Evolutionary conservation across 192 early-diverging fungal species (phyloP).

Genomic region (Borealophlyctis nickersoniae): DNA sequence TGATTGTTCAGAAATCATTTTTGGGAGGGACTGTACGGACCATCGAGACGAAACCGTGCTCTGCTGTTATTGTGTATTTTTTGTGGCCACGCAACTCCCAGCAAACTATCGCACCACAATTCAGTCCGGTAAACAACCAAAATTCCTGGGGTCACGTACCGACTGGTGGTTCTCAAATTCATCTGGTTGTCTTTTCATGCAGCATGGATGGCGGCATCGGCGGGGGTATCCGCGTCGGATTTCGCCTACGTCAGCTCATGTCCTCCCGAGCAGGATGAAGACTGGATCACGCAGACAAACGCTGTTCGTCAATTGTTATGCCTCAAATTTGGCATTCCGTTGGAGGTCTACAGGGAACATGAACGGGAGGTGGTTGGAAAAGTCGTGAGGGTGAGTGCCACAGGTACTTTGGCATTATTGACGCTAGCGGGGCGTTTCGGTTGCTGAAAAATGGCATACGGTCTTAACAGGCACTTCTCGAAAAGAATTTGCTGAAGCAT

Average conservation of each 20-base stretch:
- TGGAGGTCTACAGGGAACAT: not conserved
- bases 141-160: not conserved
- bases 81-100: not conserved
- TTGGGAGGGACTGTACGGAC: not conserved
- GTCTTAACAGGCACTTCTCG: not conserved
- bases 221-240: not conserved
- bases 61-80: not conserved
- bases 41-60: not conserved
- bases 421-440: not conserved
- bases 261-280: not conserved
- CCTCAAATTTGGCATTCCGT: not conserved
- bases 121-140: not conserved
- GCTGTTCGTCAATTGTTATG: not conserved
- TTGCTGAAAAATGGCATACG: not conserved
- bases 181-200: not conserved
- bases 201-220: not conserved
- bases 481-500: not conserved
- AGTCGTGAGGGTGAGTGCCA: not conserved
- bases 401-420: not conserved
- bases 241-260: no score
- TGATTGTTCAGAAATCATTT: not conserved
- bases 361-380: not conserved
- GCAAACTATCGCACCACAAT: not conserved
- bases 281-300: not conserved
- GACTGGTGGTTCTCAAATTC: not conserved